These are phyloP conservation scores for Vitis cinerea DNA, from an alignment of 164 flowering plant species.

Conservation along the genomic window DNA sequence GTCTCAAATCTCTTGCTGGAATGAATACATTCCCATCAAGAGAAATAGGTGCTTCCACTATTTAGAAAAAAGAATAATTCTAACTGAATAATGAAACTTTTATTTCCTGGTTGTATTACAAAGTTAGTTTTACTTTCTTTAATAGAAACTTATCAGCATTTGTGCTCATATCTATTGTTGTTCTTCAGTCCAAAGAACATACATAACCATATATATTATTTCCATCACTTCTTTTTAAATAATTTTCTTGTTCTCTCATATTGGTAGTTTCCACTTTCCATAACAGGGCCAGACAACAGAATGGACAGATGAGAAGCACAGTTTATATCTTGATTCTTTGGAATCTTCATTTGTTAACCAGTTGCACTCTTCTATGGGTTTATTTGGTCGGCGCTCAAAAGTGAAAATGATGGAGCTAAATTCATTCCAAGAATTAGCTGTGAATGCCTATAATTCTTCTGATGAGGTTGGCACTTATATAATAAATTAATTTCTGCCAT, in stretches of 20 bases:
- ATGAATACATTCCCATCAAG: too few relatives aligned
- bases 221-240: not conserved
- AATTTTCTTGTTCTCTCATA: not conserved
- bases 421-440: not conserved
- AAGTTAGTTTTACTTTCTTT: too few relatives aligned
- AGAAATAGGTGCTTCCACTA: too few relatives aligned
- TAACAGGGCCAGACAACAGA: conserved; percentile 22
- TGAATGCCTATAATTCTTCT: conserved; percentile 6
- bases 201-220: not conserved
- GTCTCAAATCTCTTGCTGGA: too few relatives aligned
- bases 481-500: not conserved
- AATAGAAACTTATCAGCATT: too few relatives aligned
- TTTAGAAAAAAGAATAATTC: too few relatives aligned
- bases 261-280: not conserved
- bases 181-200: too few relatives aligned
- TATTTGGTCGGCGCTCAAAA: conserved; percentile 8
- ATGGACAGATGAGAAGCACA: conserved; percentile 53
- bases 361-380: conserved; percentile 26
- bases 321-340: conserved; percentile 28
- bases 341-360: conserved; percentile 46
- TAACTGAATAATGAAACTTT: too few relatives aligned
- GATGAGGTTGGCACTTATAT: conserved; percentile 13
- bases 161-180: too few relatives aligned
- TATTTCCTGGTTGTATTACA: too few relatives aligned
- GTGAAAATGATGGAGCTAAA: not conserved